A percentile compares a stretch with the other conserved stretches of the same genome.
phyloP scores from a whole-genome alignment of 2,329 filamentous ascomycete genomes.

The Pseudopithomyces chartarum region DNA sequence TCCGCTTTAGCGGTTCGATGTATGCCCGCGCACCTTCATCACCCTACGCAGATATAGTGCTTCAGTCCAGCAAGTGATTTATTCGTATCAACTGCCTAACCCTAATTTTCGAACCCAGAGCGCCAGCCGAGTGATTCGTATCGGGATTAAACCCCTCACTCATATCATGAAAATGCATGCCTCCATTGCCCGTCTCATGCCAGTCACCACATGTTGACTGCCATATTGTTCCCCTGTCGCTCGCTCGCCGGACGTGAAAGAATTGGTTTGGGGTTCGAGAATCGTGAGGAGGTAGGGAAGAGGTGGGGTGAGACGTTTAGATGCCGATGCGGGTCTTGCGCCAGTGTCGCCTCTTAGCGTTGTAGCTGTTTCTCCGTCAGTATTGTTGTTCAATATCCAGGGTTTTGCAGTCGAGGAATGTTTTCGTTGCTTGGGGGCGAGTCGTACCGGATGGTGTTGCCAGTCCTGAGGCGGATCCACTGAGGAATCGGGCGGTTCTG shows the following conservation, averaged over 20 bases:
- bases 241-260: slow-evolving; percentile 34
- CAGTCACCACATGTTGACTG: slow-evolving; percentile 6
- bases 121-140: slow-evolving; percentile 44
- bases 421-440: background rate
- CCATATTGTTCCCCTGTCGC: slow-evolving; percentile 37
- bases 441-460: slow-evolving; percentile 98
- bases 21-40: slow-evolving; percentile 6
- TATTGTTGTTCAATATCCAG: background rate
- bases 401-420: slow-evolving; percentile 8
- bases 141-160: slow-evolving; percentile 30
- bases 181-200: slow-evolving; percentile 6
- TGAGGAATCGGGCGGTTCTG: slow-evolving; percentile 99
- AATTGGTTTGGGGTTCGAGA: slow-evolving; percentile 29
- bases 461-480: slow-evolving; percentile 98
- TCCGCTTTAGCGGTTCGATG: background rate
- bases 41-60: slow-evolving; percentile 4
- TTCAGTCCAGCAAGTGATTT: slow-evolving; percentile 35
- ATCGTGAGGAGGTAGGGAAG: slow-evolving; percentile 39
- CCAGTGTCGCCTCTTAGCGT: slow-evolving; percentile 99
- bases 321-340: slow-evolving; percentile 99
- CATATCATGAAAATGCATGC: slow-evolving; percentile 23
- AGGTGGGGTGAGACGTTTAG: slow-evolving; percentile 68
- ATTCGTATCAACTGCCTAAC: slow-evolving; percentile 42
- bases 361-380: slow-evolving; percentile 73
- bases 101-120: slow-evolving; percentile 44